These are phyloP conservation scores for Saccharomyces hybrid DNA, from an alignment of 1,139 yeast genomes.

Conservation along the genomic window DNA sequence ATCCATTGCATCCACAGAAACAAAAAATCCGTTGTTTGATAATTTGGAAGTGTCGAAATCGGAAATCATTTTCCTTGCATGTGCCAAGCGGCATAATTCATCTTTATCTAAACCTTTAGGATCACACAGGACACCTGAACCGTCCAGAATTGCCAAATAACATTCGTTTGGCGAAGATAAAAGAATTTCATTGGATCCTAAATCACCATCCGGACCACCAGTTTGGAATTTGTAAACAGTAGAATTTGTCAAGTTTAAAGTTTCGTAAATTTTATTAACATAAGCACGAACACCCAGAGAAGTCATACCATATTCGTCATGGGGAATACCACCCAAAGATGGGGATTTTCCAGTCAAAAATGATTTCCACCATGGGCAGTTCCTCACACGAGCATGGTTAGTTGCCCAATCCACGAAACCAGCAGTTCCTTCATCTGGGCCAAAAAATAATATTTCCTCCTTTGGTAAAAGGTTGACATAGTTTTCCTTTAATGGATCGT, in stretches of 20 bases:
- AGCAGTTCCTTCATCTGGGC: constrained; percentile 98
- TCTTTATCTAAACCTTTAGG: constrained; percentile 78
- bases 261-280: constrained; percentile 82
- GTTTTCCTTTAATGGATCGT: constrained; percentile 71
- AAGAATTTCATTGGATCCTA: constrained; percentile 91
- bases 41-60: constrained; percentile 61
- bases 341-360: constrained; percentile 96
- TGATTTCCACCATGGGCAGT: constrained; percentile 99
- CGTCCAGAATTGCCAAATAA: constrained; percentile 88
- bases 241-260: constrained; percentile 53
- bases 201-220: constrained; percentile 98
- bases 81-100: constrained; percentile 76
- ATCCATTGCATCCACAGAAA: constrained; percentile 82
- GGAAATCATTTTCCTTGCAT: constrained; percentile 67
- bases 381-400: constrained; percentile 81
- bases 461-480: constrained; percentile 79
- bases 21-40: constrained; percentile 68
- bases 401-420: constrained; percentile 98
- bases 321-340: constrained; percentile 92
- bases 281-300: constrained; percentile 89
- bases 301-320: constrained; percentile 97
- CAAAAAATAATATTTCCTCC: constrained; percentile 89
- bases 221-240: constrained; percentile 80
- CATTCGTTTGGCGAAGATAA: constrained; percentile 67
- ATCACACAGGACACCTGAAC: constrained; percentile 91